Conservation (phyloP, 2,329 filamentous ascomycete species). For the Sordariomycetes sp. region DNA sequence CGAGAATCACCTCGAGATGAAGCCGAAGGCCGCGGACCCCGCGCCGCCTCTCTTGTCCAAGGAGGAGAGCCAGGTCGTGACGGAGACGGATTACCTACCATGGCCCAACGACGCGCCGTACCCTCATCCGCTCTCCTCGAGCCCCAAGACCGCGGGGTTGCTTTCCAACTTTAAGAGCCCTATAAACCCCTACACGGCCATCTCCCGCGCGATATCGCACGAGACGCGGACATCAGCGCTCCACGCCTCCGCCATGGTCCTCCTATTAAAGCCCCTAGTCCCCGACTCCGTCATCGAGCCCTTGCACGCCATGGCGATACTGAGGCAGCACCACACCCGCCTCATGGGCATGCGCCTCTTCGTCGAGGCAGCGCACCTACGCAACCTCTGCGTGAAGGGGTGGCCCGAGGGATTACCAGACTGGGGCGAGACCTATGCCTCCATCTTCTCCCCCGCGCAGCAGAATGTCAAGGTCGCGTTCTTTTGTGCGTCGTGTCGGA, state of each 20-base stretch:
- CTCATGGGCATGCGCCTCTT: conserved; percentile 47
- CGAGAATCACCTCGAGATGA: background rate
- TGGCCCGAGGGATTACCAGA: conserved; percentile 36
- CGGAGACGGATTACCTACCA: conserved; percentile 3
- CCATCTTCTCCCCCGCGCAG: conserved; percentile 40
- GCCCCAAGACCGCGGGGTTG: background rate
- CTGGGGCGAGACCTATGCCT: conserved; percentile 41
- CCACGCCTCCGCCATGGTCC: conserved; percentile 46
- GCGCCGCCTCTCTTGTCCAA: conserved; percentile 11
- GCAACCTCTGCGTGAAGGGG: conserved; percentile 45
- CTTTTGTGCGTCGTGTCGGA: conserved; percentile 41
- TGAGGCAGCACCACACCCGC: conserved; percentile 46
- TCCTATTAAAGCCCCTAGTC: conserved; percentile 44
- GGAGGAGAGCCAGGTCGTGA: conserved; percentile 6
- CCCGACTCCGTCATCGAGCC: conserved; percentile 39
- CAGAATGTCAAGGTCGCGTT: conserved; percentile 39
- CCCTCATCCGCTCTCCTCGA: conserved; percentile 34
- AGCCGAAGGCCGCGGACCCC: conserved; percentile 4
- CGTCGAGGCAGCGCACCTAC: conserved; percentile 44
- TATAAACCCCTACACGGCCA: conserved; percentile 40
- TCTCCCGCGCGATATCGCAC: conserved; percentile 40
- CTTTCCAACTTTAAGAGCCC: conserved; percentile 16
- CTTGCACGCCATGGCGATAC: conserved; percentile 39
- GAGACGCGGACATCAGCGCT: conserved; percentile 42
- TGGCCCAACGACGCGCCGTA: conserved; percentile 41